Conservation (phyloP, 768 basidiomycete genomes). For the Austroboletus eburneus region DNA sequence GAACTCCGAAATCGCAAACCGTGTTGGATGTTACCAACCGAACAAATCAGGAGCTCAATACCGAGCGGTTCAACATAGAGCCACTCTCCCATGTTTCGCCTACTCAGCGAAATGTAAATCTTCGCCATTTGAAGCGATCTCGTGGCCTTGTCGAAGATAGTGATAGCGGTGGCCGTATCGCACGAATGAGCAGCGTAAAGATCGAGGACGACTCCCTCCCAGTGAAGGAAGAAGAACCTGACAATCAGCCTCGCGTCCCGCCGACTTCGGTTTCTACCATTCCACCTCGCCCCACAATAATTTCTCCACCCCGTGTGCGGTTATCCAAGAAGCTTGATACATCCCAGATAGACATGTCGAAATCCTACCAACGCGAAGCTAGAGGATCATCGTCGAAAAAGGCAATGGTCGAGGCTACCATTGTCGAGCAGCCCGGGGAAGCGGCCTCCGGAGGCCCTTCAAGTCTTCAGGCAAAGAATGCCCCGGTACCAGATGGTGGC, state of each 20-base stretch:
- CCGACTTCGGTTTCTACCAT: not conserved
- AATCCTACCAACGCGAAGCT: not conserved
- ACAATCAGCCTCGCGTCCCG: slow-evolving; percentile 1
- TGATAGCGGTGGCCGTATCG: slow-evolving; percentile 28
- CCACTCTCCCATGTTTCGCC: slow-evolving; percentile 22
- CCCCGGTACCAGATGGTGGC: not conserved
- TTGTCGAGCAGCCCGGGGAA: not conserved
- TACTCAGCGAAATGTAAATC: slow-evolving; percentile 25
- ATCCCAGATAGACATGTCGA: not conserved
- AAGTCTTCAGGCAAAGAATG: slow-evolving; percentile 10
- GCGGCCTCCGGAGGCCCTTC: not conserved
- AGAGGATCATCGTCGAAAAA: not conserved
- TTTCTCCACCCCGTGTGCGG: slow-evolving; percentile 23
- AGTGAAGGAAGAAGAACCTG: slow-evolving; percentile 17
- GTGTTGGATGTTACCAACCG: slow-evolving; percentile 10
- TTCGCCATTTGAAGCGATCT: slow-evolving; percentile 28
- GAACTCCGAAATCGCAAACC: slow-evolving; percentile 23
- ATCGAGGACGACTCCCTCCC: slow-evolving; percentile 11
- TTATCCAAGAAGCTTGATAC: slow-evolving; percentile 8
- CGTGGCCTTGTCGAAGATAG: slow-evolving; percentile 26
- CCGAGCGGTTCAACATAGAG: slow-evolving; percentile 23
- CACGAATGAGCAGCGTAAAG: slow-evolving; percentile 16
- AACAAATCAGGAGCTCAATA: slow-evolving; percentile 16
- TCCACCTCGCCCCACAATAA: slow-evolving; percentile 18
- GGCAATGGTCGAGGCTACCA: not conserved